Base-by-base conservation (phyloP, 2,329 filamentous ascomycete genomes). In the Diaporthe capsici region DNA sequence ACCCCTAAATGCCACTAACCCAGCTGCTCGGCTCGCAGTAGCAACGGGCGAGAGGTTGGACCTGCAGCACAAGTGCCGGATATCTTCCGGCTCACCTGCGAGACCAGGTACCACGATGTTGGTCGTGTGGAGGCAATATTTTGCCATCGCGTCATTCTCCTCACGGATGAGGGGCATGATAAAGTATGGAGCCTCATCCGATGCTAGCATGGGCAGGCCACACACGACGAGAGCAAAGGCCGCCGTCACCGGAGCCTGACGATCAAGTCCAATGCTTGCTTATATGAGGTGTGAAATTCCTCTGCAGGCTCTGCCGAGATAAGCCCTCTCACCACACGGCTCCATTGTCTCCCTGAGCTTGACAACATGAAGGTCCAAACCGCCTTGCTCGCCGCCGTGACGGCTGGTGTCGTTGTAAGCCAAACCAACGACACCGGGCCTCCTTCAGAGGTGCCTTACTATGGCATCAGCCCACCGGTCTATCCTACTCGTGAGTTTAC, bases 391-490 rank as follows among this genome's bases (percentile, higher is more conserved):
- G 61, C 70, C 42, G 68, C 42, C 39, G 37, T 73, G 17, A 67
- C 68, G 70, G 68, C 73, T n/a, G 63, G 63, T 39, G 63, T 76
- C 28, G 68, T 73, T 20, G 42, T 68, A 2, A 25, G 53, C 49
- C 75, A 73, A 53, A 53, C 75, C 17, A 75, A 75, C 57, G 53
- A 71, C 61, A 75, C 75, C 49, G 53, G 37, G 47, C 28, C 55
- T n/a, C 76, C 76, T 13, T 81, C 80, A 5, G 81, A 84, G 57
- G 65, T 83, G 22, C 82, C 82, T 2, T 83, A 80, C 74, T 84
- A 84, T 57, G 82, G 82, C 37, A 81, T 78, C 70, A 84, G 82
- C 42, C 83, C 82, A 8, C 80, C 83, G 0, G 80, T 84, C 1
- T 84, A 83, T 68, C 83, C 82, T n/a, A 80, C 80, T 2, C 82